These are phyloP conservation scores for Penicillium bialowiezense DNA, from an alignment of 495 filamentous ascomycete species.

Conservation along the genomic window DNA sequence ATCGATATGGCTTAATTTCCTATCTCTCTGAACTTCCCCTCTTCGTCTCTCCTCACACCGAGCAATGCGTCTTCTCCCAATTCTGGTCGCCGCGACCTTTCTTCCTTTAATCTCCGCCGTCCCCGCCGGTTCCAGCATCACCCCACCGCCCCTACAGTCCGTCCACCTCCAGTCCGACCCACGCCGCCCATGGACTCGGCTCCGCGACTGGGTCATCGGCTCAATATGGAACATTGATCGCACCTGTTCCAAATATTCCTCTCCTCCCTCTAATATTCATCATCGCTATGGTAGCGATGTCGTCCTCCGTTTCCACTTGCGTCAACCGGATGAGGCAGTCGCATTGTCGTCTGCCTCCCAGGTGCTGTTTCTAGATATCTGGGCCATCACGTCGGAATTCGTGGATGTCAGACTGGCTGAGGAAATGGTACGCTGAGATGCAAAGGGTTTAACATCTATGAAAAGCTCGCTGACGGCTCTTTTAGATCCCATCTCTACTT, in stretches of 20 bases:
- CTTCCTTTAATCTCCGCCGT: constrained; percentile 29
- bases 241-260: constrained; percentile 21
- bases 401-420: constrained; percentile 84
- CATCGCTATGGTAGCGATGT: constrained; percentile 76
- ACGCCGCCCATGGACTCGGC: constrained; percentile 45
- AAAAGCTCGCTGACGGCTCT: constrained; percentile 4
- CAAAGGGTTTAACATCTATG: not conserved
- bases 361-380: constrained; percentile 81
- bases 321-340: constrained; percentile 63
- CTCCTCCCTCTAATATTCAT: constrained; percentile 48
- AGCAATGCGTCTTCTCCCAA: constrained; percentile 19
- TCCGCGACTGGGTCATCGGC: constrained; percentile 65
- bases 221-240: constrained; percentile 55
- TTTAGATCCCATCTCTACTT: constrained; percentile 68
- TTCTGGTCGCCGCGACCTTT: constrained; percentile 27
- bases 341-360: constrained; percentile 71
- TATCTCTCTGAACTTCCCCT: not conserved
- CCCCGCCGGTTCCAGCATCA: constrained; percentile 45
- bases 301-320: constrained; percentile 84
- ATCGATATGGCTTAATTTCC: constrained; percentile 6
- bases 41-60: constrained; percentile 1
- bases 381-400: constrained; percentile 77
- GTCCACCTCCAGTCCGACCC: constrained; percentile 33
- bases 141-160: constrained; percentile 37
- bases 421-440: constrained; percentile 60